Evolutionary conservation across 371 early-diverging fungal genomes (phyloP).

Genomic region (Amoeboaphelidium protococcarum): DNA sequence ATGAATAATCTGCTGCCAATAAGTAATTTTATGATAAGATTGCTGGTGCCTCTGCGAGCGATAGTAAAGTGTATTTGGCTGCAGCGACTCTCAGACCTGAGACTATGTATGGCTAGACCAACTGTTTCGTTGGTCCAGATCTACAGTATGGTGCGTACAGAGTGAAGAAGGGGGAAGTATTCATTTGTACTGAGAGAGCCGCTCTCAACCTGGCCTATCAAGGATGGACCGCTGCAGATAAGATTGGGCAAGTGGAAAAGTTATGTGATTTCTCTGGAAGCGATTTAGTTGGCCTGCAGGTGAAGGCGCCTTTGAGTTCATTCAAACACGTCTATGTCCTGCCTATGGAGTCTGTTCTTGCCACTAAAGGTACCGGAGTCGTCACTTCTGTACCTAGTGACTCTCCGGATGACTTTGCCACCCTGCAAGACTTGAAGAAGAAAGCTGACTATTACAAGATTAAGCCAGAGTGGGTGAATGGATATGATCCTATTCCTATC

Average conservation of each 20-base stretch:
- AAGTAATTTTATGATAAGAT: slow-evolving; percentile 8
- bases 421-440: slow-evolving; percentile 47
- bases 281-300: slow-evolving; percentile 60
- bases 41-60: too few relatives aligned
- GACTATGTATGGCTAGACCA: slow-evolving; percentile 97
- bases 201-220: slow-evolving; percentile 92
- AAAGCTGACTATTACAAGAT: slow-evolving; percentile 79
- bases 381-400: slow-evolving; percentile 95
- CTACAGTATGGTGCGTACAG: slow-evolving; percentile 66
- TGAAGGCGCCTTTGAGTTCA: slow-evolving; percentile 57
- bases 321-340: slow-evolving; percentile 64
- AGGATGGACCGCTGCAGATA: slow-evolving; percentile 22
- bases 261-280: slow-evolving; percentile 49
- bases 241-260: slow-evolving; percentile 30
- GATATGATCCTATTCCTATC: slow-evolving; percentile 55
- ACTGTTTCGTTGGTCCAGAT: slow-evolving; percentile 82
- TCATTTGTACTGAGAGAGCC: slow-evolving; percentile 68
- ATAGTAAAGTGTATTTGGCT: too few relatives aligned
- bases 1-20: slow-evolving; percentile 9
- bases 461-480: slow-evolving; percentile 54
- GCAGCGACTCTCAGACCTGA: slow-evolving; percentile 94
- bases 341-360: slow-evolving; percentile 84
- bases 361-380: slow-evolving; percentile 92
- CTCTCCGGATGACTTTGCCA: slow-evolving; percentile 85
- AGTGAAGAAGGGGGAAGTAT: slow-evolving; percentile 47